phyloP scores from a whole-genome alignment of 768 basidiomycete species.

The Rossbeevera mucosa region DNA sequence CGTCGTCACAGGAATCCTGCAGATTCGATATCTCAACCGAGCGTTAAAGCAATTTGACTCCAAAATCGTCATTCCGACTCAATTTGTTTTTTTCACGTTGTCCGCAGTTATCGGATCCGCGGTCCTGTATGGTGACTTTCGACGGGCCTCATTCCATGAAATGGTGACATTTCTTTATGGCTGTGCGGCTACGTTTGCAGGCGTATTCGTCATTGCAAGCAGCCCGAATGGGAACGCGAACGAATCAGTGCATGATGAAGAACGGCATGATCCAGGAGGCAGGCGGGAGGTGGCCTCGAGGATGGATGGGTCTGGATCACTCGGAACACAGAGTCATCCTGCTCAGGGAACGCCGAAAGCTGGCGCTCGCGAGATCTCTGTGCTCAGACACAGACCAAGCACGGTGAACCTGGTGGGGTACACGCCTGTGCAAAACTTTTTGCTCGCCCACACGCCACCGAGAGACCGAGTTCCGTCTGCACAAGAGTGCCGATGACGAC shows the following conservation, averaged over 20 bases:
- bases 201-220: constrained; percentile 86
- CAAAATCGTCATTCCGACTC: constrained; percentile 91
- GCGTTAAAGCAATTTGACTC: constrained; percentile 92
- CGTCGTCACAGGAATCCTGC: constrained; percentile 68
- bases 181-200: constrained; percentile 82
- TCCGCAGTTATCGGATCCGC: constrained; percentile 91
- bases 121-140: constrained; percentile 92
- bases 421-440: constrained; percentile 72
- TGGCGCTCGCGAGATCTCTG: constrained; percentile 41
- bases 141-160: constrained; percentile 73
- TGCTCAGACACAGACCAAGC: constrained; percentile 50
- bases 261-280: constrained; percentile 30
- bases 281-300: constrained; percentile 27
- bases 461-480: constrained; percentile 45
- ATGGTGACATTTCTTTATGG: constrained; percentile 84
- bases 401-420: constrained; percentile 60
- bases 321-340: constrained; percentile 29
- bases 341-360: constrained; percentile 46
- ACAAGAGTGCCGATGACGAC: constrained; percentile 1
- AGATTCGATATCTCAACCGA: constrained; percentile 78
- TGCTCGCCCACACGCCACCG: constrained; percentile 64
- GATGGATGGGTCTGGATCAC: constrained; percentile 21
- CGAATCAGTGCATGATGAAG: constrained; percentile 29
- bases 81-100: constrained; percentile 93
- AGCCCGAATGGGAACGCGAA: constrained; percentile 34